Percentiles rank a stretch among this genome's conserved stretches.
Conservation (phyloP, 2,329 filamentous ascomycete genomes). For the Botrytis galanthina region DNA sequence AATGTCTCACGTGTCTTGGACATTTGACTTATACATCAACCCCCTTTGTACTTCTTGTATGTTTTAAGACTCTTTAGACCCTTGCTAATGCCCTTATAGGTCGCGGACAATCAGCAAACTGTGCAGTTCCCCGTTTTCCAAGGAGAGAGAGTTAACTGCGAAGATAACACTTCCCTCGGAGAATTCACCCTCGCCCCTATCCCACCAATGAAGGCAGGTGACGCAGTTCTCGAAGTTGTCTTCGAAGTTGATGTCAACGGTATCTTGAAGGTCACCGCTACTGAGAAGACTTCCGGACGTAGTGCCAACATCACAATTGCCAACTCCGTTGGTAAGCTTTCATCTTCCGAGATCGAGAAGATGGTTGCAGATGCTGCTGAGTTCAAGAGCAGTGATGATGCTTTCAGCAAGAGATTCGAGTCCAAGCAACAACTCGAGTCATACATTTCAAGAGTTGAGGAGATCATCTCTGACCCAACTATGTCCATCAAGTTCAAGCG, state of each 20-base stretch:
- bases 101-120: conserved; percentile 14
- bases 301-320: conserved; percentile 99
- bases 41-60: neutral
- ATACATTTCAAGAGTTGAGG: conserved; percentile 97
- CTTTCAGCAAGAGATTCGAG: conserved; percentile 99
- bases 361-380: conserved; percentile 96
- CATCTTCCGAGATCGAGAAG: conserved; percentile 89
- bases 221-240: conserved; percentile 94
- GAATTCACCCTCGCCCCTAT: conserved; percentile 94
- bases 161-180: conserved; percentile 96
- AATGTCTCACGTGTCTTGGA: too few species aligned
- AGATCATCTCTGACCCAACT: conserved; percentile 95
- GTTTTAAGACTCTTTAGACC: neutral
- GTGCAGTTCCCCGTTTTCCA: conserved; percentile 90
- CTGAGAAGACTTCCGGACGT: conserved; percentile 97
- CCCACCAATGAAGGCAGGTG: conserved; percentile 72
- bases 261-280: conserved; percentile 98
- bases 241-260: conserved; percentile 99
- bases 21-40: neutral
- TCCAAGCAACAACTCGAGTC: conserved; percentile 98
- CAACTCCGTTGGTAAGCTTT: conserved; percentile 99
- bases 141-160: conserved; percentile 96
- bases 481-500: conserved; percentile 98
- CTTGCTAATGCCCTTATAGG: neutral
- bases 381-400: conserved; percentile 97